Evolutionary conservation across 192 early-diverging fungal genomes (phyloP), one percentile per base, ranked within the genome.

Genomic region (Dimargaris xerosporica): DNA sequence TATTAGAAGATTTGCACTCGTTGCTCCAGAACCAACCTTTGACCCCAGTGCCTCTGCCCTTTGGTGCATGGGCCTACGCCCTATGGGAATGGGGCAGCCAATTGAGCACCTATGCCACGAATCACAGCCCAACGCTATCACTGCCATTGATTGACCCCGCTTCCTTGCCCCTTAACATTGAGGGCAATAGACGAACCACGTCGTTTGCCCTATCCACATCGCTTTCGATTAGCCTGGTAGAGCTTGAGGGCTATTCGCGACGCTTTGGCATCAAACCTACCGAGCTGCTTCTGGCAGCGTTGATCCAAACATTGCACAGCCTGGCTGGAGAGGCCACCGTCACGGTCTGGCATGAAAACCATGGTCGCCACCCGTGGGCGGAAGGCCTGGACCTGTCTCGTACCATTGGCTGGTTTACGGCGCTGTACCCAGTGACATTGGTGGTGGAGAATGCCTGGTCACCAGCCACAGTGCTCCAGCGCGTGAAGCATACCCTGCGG

Each of bases 401-500:
- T 19, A 60, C 58, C 39, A 19, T 71, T 17, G 70, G 70, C 47
- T 71, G 70, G 70, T 71, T 71, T 54, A 70, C 69, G 1, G 3
- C 66, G 23, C 29, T 66, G 42, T 53, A 52, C 30, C 62, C 54
- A 15, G 34, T 68, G 13, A 29, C 21, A 21, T 45, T 68, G 13
- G 11, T 5, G 3, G 58, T 26, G 0, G 19, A 13, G 13, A 7
- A 7, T 39, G 7, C 34, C 7, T 39, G 34, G 34, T 39, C 34
- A 39, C 34, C 2, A 39, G 7, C 34, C 34, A 39, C 2, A 2
- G 34, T 39, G 34, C 34, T 39, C 34, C 34, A 39, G 34, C 34
- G 34, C 3, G 34, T 39, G 34, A 39, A 39, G 34, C 34, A 39
- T 39, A 7, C 34, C 3, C 3, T 39, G 34, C 34, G 34, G 7